Percentiles rank a stretch among this genome's conserved stretches.
phyloP scores from a whole-genome alignment of 257 asterid species.

The Solanum tacnaense region DNA sequence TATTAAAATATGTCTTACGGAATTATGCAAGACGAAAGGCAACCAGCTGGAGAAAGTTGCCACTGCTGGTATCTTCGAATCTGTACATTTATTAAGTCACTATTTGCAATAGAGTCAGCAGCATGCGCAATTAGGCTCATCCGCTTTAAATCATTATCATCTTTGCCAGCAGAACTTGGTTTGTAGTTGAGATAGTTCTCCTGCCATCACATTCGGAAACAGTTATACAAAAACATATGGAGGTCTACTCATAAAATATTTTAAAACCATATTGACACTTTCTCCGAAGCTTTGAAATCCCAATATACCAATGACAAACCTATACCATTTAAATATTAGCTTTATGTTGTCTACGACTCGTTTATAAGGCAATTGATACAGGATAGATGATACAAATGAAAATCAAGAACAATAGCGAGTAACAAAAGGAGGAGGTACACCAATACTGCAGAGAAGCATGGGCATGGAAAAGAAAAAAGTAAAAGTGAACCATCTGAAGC shows the following conservation, averaged over 20 bases:
- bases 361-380: not conserved
- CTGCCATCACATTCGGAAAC: constrained; percentile 22
- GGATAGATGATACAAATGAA: not conserved
- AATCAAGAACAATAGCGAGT: not conserved
- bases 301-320: not conserved
- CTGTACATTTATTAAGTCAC: constrained; percentile 89
- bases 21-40: constrained; percentile 68
- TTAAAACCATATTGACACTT: not conserved
- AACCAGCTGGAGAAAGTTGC: constrained; percentile 88
- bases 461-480: not conserved
- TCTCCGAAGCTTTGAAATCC: not conserved
- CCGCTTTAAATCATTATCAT: constrained; percentile 74
- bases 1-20: constrained; percentile 39
- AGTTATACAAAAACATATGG: not conserved
- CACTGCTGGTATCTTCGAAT: constrained; percentile 88
- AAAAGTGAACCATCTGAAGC: not conserved
- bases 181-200: constrained; percentile 88
- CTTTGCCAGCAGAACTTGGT: constrained; percentile 68
- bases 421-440: not conserved
- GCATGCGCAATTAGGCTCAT: constrained; percentile 66
- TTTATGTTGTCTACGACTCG: not conserved
- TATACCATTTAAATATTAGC: not conserved
- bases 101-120: constrained; percentile 96
- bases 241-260: not conserved
- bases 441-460: not conserved